Evolutionary conservation across 306 rosid species (phyloP).

Genomic region (Abrus precatorius): DNA sequence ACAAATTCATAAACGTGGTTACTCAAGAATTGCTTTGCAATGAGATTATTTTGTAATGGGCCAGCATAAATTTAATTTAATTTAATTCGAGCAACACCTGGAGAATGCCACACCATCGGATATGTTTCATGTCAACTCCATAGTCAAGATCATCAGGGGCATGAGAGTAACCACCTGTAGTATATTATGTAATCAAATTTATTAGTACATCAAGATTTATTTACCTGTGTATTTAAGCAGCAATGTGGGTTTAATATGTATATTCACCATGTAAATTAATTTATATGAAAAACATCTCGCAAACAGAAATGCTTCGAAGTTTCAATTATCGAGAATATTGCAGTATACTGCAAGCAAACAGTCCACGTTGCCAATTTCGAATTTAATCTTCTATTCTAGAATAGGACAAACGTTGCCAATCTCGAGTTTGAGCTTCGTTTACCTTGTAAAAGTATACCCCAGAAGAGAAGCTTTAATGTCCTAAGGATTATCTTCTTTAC

Average conservation of each 20-base stretch:
- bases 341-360: too few species aligned
- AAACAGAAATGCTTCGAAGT: too few species aligned
- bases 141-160: conserved; percentile 79
- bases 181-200: background rate
- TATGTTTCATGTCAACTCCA: conserved; percentile 81
- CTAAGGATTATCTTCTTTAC: conserved; percentile 69
- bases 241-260: background rate
- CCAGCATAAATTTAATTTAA: background rate
- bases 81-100: conserved; percentile 60
- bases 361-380: too few species aligned
- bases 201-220: conserved; percentile 2
- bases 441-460: conserved; percentile 95
- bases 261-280: too few species aligned
- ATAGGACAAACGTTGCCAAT: background rate
- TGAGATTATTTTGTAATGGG: conserved; percentile 14
- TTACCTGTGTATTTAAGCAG: background rate
- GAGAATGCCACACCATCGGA: conserved; percentile 93
- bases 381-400: background rate
- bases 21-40: conserved; percentile 26
- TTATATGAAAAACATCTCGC: too few species aligned
- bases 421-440: conserved; percentile 3
- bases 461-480: conserved; percentile 84
- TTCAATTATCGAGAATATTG: too few species aligned
- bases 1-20: conserved; percentile 43
- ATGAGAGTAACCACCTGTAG: conserved; percentile 87